Base-by-base conservation (phyloP, 805 yeast species). In the Lipomyces spencermartinsiae region DNA sequence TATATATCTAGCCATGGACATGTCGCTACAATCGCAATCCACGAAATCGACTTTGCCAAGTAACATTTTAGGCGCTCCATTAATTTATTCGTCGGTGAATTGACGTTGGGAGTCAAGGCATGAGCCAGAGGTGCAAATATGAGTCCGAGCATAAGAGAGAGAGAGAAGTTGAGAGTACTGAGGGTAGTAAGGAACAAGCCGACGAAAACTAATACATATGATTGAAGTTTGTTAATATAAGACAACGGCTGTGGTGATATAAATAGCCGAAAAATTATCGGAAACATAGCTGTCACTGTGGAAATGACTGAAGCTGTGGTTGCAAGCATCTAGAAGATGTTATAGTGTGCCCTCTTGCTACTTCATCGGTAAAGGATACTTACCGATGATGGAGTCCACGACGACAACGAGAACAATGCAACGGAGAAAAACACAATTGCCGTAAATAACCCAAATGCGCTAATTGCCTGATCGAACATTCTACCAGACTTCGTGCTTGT, bases 161-260 rank as follows among this genome's bases (percentile, higher is more conserved):
- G 82, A 1, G 98, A 84, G 76, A 93, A 95, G 79, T 95, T 93
- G 31, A 94, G 83, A 70, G 93, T 92, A 63, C 94, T 80, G 55
- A 93, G 80, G 0, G 96, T 86, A 8, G 92, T 86, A 55, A 93
- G 82, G 39, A 88, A 82, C 75, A 92, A 83, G 39, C 97, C 88
- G 62, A 90, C 64, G 53, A 61, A 66, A 22, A 69, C 62, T 8
- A 68, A 25, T 6, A 61, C 49, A n/a, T 59, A 64, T 2, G 72
- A 59, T 5, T 65, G 67, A 4, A 69, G 25, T 46, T 64, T 59
- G 58, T 60, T 25, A 31, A 69, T 31, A 37, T 57, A 67, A n/a
- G 71, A 63, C 31, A 7, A 25, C 4, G 68, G 54, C 35, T 62
- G 29, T 12, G 67, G 19, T 12, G 57, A 29, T 5, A 46, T 60